Evolutionary conservation across 306 rosid genomes (phyloP), one percentile per base, ranked within the genome.

Genomic region (Cucurbita argyrosperma): DNA sequence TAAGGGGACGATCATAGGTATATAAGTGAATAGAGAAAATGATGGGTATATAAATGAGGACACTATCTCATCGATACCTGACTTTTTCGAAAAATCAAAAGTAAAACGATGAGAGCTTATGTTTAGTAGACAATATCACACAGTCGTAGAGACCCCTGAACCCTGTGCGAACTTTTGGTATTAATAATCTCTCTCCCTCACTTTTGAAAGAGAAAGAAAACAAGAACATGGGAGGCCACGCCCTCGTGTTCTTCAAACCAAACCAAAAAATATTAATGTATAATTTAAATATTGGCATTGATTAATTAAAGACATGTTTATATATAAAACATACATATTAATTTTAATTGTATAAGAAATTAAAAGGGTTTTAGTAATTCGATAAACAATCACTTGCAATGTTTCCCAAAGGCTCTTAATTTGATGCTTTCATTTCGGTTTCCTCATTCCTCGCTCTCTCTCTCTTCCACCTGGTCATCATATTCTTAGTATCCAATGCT

Each of bases 171-270:
- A 30, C 35, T 30, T 30, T 30, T 30, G 35, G 1, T 63, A 63
- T 63, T 63, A 63, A 39, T 35, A 15, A 16, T 37, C n/a, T 42
- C 51, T 64, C 30, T n/a, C 66, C n/a, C 45, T 37, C 5, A 14
- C 45, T 61, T 67, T 11, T 45, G 18, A 10, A 6, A 18, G 21
- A 8, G 12, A 72, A 54, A 39, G 4, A 57, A 13, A 56, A 56
- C 54, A 42, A 19, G 67, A 45, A 74, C 54, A 56, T 74, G 76
- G 74, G 76, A 74, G 67, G 66, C 66, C 68, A 57, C 76, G 66
- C 50, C 76, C 76, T 74, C 76, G 76, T 74, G 67, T 74, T 56
- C 67, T 69, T 69, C 74, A 69, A 69, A 69, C 23, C n/a, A 47
- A 69, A 14, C 43, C 71, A 47, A 7, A 15, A 15, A 49, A 50